These are phyloP conservation scores for Debaryomycetaceae sp. DNA, from an alignment of 1,139 yeast species.

Conservation along the genomic window DNA sequence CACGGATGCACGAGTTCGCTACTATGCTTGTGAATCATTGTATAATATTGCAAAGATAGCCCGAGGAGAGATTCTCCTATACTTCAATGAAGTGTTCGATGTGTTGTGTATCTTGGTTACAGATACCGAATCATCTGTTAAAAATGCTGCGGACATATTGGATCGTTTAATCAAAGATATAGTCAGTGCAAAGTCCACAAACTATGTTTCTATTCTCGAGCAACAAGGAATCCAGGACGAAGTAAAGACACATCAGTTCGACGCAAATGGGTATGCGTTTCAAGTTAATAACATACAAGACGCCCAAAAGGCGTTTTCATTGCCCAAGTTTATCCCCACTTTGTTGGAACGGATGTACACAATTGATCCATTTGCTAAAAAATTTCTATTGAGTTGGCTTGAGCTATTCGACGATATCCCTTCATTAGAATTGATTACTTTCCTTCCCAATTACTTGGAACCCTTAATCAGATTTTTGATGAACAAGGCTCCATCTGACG, in stretches of 20 bases:
- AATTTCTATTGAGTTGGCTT: conserved; percentile 91
- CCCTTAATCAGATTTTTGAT: conserved; percentile 74
- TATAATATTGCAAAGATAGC: conserved; percentile 97
- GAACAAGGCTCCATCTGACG: conserved; percentile 84
- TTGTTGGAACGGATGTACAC: conserved; percentile 88
- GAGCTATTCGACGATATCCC: conserved; percentile 90
- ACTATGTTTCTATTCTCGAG: conserved; percentile 78
- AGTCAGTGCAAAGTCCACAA: conserved; percentile 91
- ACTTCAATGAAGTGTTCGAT: conserved; percentile 93
- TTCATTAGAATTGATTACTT: conserved; percentile 80
- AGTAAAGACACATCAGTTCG: conserved; percentile 42
- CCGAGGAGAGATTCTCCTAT: conserved; percentile 85
- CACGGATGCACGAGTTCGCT: conserved; percentile 92
- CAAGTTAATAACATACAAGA: conserved; percentile 64
- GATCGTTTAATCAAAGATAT: conserved; percentile 92
- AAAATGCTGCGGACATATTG: conserved; percentile 92
- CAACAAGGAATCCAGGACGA: conserved; percentile 44
- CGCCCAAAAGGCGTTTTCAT: conserved; percentile 71
- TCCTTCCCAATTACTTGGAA: conserved; percentile 84
- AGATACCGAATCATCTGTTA: conserved; percentile 87
- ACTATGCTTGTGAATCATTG: conserved; percentile 94
- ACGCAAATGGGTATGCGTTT: conserved; percentile 49
- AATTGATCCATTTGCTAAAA: conserved; percentile 87
- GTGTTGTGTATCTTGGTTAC: conserved; percentile 87
- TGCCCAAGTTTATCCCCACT: conserved; percentile 86